Evolutionary conservation across 306 rosid genomes (phyloP), one percentile per base, ranked within the genome.

Genomic region (Datisca glomerata): DNA sequence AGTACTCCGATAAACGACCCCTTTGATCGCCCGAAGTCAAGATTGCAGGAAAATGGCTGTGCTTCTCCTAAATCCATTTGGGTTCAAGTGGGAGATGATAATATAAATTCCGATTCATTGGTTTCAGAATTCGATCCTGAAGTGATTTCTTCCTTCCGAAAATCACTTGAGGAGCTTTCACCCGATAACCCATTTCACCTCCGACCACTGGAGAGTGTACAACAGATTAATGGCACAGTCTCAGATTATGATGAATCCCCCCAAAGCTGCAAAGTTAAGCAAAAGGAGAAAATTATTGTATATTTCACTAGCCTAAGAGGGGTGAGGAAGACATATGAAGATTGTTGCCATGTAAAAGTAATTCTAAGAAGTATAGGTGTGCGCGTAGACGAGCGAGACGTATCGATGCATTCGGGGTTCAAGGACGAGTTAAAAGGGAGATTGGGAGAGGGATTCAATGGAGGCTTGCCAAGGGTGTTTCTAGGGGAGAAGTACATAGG

Each of bases 331-430:
- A 89, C 98, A 17, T 84, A 75, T 17, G 96, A 89, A 65, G 93
- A 89, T 43, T 89, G 94, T 5, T 84, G 86, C 60, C 56, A 75
- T 52, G 94, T 84, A 47, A 70, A 70, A 56, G 60, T 64, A 1
- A 80, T 84, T 56, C 41, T 89, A 37, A 84, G 66, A 65, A 72
- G 83, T 11, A 14, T 80, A 2, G 79, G 86, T 0, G 49, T 77
- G 21, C 66, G 65, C 7, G 61, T 84, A 4, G 96, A 89, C 23
- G 98, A 89, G 56, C 69, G 96, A 21, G 98, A 89, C 35, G 81
- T 89, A 3, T 89, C 86, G 7, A 84, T 89, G 98, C 95, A 89
- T 75, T 72, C 76, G 0, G 91, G 79, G 49, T 89, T 84, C 56
- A 84, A 66, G 55, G 94, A 84, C 45, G 96, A 89, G 70, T 69